A percentile compares a stretch with the other conserved stretches of the same genome.
These are phyloP conservation scores for Verticillium tricorpus DNA, from an alignment of 2,329 filamentous ascomycete species.

Conservation along the genomic window DNA sequence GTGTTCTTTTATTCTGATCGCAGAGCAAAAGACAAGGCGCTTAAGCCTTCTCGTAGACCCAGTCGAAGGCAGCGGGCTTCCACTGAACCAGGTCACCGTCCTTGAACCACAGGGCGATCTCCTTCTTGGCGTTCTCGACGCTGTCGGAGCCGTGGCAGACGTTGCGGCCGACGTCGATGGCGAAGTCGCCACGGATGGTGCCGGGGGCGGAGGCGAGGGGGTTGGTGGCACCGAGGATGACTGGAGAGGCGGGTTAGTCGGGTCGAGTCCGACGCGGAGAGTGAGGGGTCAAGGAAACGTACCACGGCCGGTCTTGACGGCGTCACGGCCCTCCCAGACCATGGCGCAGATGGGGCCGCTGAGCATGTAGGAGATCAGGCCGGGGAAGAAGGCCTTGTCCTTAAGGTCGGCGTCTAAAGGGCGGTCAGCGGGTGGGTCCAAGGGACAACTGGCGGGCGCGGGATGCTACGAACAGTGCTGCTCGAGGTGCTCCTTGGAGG, in stretches of 20 bases:
- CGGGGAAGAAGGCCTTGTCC: conserved; percentile 94
- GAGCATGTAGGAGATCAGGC: conserved; percentile 93
- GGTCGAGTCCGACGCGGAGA: neutral
- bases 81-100: conserved; percentile 78
- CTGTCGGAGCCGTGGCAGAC: conserved; percentile 99
- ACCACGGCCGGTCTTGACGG: conserved; percentile 96
- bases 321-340: conserved; percentile 99
- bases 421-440: conserved; percentile 21
- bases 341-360: conserved; percentile 97
- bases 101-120: conserved; percentile 98
- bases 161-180: conserved; percentile 83
- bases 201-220: conserved; percentile 88
- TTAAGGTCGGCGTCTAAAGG: conserved; percentile 73
- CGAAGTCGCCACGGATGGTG: conserved; percentile 95
- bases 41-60: conserved; percentile 92
- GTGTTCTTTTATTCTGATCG: neutral
- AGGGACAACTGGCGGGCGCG: neutral
- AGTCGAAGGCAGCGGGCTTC: conserved; percentile 80
- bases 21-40: conserved; percentile 6
- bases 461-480: conserved; percentile 68
- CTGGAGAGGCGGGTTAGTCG: conserved; percentile 33
- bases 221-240: conserved; percentile 98
- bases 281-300: conserved; percentile 30
- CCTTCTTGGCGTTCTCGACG: conserved; percentile 99
- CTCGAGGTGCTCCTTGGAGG: conserved; percentile 94